phyloP scores from a whole-genome alignment of 2,329 filamentous ascomycete species.

The Pseudonectria foliicola region DNA sequence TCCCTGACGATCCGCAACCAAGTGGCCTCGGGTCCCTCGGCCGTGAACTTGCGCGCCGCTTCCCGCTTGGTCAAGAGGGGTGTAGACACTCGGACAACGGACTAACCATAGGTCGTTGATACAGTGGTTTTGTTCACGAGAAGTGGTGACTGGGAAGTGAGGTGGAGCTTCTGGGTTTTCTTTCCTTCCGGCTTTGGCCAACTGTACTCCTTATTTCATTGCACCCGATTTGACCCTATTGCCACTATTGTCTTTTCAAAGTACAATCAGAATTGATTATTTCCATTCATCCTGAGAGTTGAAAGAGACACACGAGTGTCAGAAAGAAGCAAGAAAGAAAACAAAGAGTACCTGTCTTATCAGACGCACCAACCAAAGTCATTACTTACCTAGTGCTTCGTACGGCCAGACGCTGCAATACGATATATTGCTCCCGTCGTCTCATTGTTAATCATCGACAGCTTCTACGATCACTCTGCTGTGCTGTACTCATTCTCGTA shows the following conservation, averaged over 20 bases:
- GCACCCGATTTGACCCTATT: conserved; percentile 28
- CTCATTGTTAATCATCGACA: conserved; percentile 16
- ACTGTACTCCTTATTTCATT: conserved; percentile 36
- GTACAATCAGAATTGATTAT: conserved; percentile 50
- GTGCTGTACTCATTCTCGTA: conserved; percentile 20
- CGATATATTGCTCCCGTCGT: conserved; percentile 8
- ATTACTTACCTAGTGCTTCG: conserved; percentile 28
- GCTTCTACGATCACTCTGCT: conserved; percentile 14
- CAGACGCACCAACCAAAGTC: conserved; percentile 19
- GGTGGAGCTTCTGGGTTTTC: conserved; percentile 30
- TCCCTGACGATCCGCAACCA: background rate
- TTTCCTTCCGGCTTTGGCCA: conserved; percentile 29
- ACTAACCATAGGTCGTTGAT: conserved; percentile 26
- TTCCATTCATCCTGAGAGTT: conserved; percentile 30
- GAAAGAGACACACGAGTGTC: conserved; percentile 32
- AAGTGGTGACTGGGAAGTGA: conserved; percentile 29
- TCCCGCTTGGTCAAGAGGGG: conserved; percentile 9
- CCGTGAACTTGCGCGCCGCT: background rate
- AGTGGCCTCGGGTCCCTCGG: no score
- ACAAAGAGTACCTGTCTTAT: conserved; percentile 17
- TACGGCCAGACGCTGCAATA: conserved; percentile 15
- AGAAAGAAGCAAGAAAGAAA: conserved; percentile 24
- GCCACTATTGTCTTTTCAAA: conserved; percentile 28
- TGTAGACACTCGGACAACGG: conserved; percentile 16
- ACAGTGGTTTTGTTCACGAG: conserved; percentile 20